Conservation (phyloP, 1,284 basidiomycete species). For the Pascua sp. region DNA sequence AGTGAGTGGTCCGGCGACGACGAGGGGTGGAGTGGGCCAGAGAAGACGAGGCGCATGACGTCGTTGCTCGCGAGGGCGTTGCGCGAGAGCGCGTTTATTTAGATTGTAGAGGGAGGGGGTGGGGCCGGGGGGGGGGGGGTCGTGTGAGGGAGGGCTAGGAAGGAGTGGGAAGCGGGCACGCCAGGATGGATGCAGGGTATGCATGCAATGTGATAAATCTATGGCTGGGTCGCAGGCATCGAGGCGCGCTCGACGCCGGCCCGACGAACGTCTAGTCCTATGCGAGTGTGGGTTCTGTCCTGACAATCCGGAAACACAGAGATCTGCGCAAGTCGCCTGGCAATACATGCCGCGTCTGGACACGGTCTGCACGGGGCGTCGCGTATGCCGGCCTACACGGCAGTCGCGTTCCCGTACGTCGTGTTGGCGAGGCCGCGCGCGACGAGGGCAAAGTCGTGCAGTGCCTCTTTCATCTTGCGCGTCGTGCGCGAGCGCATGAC, state of each 20-base stretch:
- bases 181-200: too few species aligned
- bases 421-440: slow-evolving; percentile 47
- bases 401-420: slow-evolving; percentile 48
- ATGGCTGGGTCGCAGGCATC: too few species aligned
- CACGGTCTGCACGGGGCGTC: neutral
- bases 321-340: too few species aligned
- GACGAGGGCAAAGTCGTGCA: slow-evolving; percentile 51
- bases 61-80: slow-evolving; percentile 12
- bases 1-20: slow-evolving; percentile 14
- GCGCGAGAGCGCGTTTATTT: slow-evolving; percentile 16
- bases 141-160: too few species aligned
- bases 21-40: slow-evolving; percentile 23
- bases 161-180: too few species aligned
- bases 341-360: neutral
- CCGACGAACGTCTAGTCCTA: neutral
- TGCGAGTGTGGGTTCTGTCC: too few species aligned
- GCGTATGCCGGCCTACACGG: slow-evolving; percentile 13
- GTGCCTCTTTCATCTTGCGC: slow-evolving; percentile 48
- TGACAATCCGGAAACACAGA: too few species aligned
- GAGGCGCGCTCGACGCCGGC: too few species aligned
- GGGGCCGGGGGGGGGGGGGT: too few species aligned
- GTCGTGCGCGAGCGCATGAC: slow-evolving; percentile 54
- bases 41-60: slow-evolving; percentile 19
- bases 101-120: neutral
- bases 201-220: too few species aligned